Conservation (phyloP, 1,284 basidiomycete species). For the Malassezia psittaci region DNA sequence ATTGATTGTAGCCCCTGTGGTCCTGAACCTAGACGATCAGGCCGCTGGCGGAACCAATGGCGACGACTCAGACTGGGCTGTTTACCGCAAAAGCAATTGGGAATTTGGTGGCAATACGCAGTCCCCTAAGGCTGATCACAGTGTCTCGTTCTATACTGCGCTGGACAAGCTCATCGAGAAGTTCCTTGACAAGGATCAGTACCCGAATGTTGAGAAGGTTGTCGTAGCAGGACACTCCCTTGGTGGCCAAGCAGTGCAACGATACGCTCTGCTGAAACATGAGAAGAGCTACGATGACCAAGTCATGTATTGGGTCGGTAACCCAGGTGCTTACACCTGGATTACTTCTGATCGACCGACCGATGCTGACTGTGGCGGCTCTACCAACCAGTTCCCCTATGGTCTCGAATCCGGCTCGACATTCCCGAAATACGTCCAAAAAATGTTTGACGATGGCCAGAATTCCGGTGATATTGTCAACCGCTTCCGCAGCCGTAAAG, state of each 20-base stretch:
- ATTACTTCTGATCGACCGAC: slow-evolving; percentile 20
- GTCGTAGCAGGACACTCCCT: slow-evolving; percentile 39
- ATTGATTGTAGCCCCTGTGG: slow-evolving; percentile 31
- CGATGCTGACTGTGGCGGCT: background rate
- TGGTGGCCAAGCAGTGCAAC: slow-evolving; percentile 31
- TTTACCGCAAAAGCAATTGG: slow-evolving; percentile 24
- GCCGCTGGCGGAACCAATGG: slow-evolving; percentile 23
- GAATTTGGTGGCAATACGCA: slow-evolving; percentile 26
- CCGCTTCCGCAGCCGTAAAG: slow-evolving; percentile 23
- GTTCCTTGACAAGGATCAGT: slow-evolving; percentile 31
- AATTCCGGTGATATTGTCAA: slow-evolving; percentile 16
- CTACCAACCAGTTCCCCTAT: background rate
- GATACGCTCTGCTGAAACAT: slow-evolving; percentile 38
- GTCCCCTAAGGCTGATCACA: slow-evolving; percentile 8
- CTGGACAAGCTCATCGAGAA: slow-evolving; percentile 30
- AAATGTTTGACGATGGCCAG: slow-evolving; percentile 21
- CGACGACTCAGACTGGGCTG: background rate
- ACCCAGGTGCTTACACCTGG: slow-evolving; percentile 33
- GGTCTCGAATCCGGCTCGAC: background rate
- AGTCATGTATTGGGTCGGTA: slow-evolving; percentile 31
- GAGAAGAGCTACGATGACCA: slow-evolving; percentile 19
- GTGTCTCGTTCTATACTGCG: slow-evolving; percentile 24
- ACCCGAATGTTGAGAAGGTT: slow-evolving; percentile 31
- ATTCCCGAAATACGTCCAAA: slow-evolving; percentile 18
- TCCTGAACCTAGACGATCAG: slow-evolving; percentile 29